Evolutionary conservation across 1,139 yeast species (phyloP).

Genomic region (Saccharomyces hybrid): DNA sequence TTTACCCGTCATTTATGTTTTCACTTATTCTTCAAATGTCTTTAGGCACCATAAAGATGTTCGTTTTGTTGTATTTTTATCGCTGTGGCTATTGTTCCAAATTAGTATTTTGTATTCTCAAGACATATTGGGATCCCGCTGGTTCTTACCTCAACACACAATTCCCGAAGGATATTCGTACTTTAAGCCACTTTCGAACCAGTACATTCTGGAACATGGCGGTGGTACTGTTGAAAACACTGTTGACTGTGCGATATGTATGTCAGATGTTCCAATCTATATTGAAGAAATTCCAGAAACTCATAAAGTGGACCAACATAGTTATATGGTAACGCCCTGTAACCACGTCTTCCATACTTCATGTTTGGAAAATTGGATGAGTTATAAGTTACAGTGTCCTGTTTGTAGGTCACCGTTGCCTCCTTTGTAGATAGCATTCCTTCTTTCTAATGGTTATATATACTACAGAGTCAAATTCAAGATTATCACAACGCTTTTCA

Average conservation of each 20-base stretch:
- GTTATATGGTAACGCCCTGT: constrained; percentile 90
- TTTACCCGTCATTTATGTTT: constrained; percentile 58
- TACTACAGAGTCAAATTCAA: background rate
- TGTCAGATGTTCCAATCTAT: constrained; percentile 53
- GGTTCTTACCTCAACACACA: constrained; percentile 69
- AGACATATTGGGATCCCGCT: constrained; percentile 65
- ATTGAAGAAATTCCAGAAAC: constrained; percentile 28
- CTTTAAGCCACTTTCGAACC: constrained; percentile 22
- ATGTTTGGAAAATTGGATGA: constrained; percentile 91
- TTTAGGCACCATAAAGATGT: constrained; percentile 56
- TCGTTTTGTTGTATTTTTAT: constrained; percentile 39
- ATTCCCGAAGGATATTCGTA: constrained; percentile 78
- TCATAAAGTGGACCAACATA: constrained; percentile 26
- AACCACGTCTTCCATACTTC: constrained; percentile 80
- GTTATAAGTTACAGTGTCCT: constrained; percentile 86
- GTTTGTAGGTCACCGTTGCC: constrained; percentile 84
- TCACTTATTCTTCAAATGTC: constrained; percentile 38
- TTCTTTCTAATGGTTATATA: background rate
- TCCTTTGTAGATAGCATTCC: constrained; percentile 40
- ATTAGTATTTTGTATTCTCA: constrained; percentile 52
- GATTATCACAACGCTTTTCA: background rate
- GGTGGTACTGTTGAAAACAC: constrained; percentile 17
- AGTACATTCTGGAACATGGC: constrained; percentile 29
- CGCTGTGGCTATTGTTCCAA: constrained; percentile 53
- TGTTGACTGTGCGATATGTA: constrained; percentile 81